Conservation (phyloP, 148 eudicot species). For the Cornus kousa region DNA sequence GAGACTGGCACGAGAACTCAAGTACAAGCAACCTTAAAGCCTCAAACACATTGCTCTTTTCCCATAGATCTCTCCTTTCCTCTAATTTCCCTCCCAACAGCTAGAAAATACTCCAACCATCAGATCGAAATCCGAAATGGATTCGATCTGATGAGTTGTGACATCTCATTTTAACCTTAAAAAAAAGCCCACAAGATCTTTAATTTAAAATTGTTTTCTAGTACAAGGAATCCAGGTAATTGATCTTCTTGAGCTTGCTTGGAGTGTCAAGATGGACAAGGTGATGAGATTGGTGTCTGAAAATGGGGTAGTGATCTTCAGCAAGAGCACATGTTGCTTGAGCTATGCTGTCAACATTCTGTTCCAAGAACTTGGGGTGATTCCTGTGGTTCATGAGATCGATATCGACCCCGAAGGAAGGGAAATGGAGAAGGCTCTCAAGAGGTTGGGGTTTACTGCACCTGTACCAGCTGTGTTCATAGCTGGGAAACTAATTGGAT, state of each 20-base stretch:
- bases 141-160: slow-evolving; percentile 10
- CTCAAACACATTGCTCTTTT: slow-evolving; percentile 9
- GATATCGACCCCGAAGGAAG: slow-evolving; percentile 73
- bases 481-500: slow-evolving; percentile 50
- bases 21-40: slow-evolving; percentile 30
- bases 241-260: not conserved
- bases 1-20: slow-evolving; percentile 25
- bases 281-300: slow-evolving; percentile 57
- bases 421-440: slow-evolving; percentile 79
- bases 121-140: slow-evolving; percentile 7
- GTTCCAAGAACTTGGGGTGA: slow-evolving; percentile 69
- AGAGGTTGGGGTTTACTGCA: slow-evolving; percentile 60
- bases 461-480: slow-evolving; percentile 84
- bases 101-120: not conserved
- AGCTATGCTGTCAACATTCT: slow-evolving; percentile 78
- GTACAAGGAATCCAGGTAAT: not conserved
- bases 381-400: slow-evolving; percentile 55
- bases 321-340: slow-evolving; percentile 88
- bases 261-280: slow-evolving; percentile 53
- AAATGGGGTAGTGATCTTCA: slow-evolving; percentile 80
- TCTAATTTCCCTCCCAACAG: not conserved
- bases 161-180: not conserved
- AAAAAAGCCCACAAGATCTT: not conserved
- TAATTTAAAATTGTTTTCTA: not conserved
- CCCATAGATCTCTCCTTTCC: not conserved